These are phyloP conservation scores for Quercus phellos DNA, from an alignment of 331 rosid species.

Conservation along the genomic window DNA sequence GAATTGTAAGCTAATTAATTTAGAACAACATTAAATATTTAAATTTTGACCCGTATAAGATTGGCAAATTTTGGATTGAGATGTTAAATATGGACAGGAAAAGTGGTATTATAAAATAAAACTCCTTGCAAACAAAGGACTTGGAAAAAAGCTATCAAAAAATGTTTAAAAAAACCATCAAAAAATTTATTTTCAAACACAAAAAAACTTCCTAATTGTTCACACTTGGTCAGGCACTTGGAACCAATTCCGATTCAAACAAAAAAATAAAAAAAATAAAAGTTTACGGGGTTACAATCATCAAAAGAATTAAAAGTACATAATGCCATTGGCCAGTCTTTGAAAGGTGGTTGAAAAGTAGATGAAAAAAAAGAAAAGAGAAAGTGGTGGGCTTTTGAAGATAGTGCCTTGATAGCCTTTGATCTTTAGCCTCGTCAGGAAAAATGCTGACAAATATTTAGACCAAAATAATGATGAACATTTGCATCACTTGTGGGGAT, in stretches of 20 bases:
- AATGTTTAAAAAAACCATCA: too few relatives aligned
- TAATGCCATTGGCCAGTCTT: constrained; percentile 3
- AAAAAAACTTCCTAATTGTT: not conserved
- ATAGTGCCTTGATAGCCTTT: constrained; percentile 1
- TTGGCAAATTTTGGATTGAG: too few relatives aligned
- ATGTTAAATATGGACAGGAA: too few relatives aligned
- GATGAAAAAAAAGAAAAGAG: not conserved
- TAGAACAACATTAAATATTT: too few relatives aligned
- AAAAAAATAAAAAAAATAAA: not conserved
- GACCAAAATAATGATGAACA: not conserved
- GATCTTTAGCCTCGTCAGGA: constrained; percentile 1
- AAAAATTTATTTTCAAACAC: too few relatives aligned
- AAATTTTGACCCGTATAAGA: too few relatives aligned
- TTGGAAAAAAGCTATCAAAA: too few relatives aligned
- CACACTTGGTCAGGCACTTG: not conserved
- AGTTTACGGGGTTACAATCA: constrained; percentile 3
- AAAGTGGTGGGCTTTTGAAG: constrained; percentile 11
- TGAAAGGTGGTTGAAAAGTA: not conserved
- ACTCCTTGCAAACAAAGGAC: too few relatives aligned
- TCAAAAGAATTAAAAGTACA: constrained; percentile 7
- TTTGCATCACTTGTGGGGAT: not conserved
- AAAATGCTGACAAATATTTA: not conserved
- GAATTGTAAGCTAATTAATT: too few relatives aligned
- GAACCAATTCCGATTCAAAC: not conserved
- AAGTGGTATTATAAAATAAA: too few relatives aligned